phyloP scores from a whole-genome alignment of 1,284 basidiomycete genomes.

The Marasmius sp. region DNA sequence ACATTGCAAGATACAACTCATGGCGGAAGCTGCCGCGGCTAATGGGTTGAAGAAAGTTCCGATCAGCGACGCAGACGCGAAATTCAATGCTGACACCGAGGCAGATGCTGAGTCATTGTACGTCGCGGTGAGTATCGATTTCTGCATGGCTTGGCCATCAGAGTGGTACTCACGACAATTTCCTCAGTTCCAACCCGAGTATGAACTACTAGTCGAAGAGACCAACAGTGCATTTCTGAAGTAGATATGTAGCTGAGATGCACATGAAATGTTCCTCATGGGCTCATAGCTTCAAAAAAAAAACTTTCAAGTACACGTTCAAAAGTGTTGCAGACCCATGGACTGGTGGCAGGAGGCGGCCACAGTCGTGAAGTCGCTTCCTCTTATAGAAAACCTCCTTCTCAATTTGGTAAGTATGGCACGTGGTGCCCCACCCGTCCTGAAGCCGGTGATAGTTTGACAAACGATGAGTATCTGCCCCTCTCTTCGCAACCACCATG shows the following conservation, averaged over 20 bases:
- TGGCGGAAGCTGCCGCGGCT: constrained; percentile 47
- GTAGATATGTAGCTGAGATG: constrained; percentile 3
- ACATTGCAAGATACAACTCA: constrained; percentile 49
- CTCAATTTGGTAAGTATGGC: neutral
- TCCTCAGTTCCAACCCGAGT: constrained; percentile 27
- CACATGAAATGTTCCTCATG: no score
- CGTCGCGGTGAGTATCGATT: constrained; percentile 17
- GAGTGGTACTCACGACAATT: neutral
- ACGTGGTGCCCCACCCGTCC: no score
- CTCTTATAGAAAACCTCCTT: neutral
- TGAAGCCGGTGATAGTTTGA: no score
- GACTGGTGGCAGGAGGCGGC: no score
- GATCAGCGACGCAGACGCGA: constrained; percentile 14
- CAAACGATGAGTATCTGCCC: neutral
- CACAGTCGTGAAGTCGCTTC: neutral
- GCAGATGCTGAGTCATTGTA: constrained; percentile 25
- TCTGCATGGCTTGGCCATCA: neutral
- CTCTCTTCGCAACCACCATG: neutral
- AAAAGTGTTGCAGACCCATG: no score
- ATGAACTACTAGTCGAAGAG: constrained; percentile 25
- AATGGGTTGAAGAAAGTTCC: constrained; percentile 29
- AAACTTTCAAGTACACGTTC: no score
- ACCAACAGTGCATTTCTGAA: constrained; percentile 27
- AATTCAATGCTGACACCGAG: constrained; percentile 4
- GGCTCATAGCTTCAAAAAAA: no score